phyloP scores from a whole-genome alignment of 2,329 filamentous ascomycete species.

The Mycosphaerella arachidis region DNA sequence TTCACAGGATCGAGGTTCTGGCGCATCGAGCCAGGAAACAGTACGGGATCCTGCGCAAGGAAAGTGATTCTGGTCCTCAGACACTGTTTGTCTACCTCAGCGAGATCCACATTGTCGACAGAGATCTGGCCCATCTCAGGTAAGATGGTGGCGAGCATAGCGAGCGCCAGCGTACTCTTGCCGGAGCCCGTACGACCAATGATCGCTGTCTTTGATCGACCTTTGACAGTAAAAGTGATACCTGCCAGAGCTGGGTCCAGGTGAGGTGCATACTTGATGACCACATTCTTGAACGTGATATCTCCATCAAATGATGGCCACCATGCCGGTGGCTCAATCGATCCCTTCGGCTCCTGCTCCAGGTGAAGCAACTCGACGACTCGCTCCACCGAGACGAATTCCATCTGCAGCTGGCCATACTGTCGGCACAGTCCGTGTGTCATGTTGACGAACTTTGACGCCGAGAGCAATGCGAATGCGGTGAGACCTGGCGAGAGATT shows the following conservation, averaged over 20 bases:
- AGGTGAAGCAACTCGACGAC: constrained; percentile 77
- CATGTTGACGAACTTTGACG: constrained; percentile 62
- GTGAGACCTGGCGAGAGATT: constrained; percentile 73
- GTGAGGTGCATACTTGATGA: constrained; percentile 72
- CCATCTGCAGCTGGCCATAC: constrained; percentile 83
- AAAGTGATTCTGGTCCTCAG: constrained; percentile 62
- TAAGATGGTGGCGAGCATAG: constrained; percentile 54
- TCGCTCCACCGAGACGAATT: constrained; percentile 85
- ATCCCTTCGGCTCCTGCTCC: constrained; percentile 67
- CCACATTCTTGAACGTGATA: constrained; percentile 71
- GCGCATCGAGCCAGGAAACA: constrained; percentile 59
- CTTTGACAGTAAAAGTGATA: constrained; percentile 69
- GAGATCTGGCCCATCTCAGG: constrained; percentile 54
- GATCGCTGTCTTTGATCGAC: constrained; percentile 71
- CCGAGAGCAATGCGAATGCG: constrained; percentile 75
- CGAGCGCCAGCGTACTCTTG: constrained; percentile 70
- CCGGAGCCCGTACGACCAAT: constrained; percentile 78
- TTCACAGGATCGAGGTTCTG: constrained; percentile 59
- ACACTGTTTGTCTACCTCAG: constrained; percentile 54
- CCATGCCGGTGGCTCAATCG: constrained; percentile 63
- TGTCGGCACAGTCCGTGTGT: constrained; percentile 71
- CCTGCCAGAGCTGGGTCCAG: constrained; percentile 67
- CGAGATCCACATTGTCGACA: constrained; percentile 58
- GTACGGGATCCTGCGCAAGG: constrained; percentile 62
- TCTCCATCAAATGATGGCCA: constrained; percentile 72